Evolutionary conservation across 164 flowering plant species (phyloP).

Genomic region (Stephania cephalantha): DNA sequence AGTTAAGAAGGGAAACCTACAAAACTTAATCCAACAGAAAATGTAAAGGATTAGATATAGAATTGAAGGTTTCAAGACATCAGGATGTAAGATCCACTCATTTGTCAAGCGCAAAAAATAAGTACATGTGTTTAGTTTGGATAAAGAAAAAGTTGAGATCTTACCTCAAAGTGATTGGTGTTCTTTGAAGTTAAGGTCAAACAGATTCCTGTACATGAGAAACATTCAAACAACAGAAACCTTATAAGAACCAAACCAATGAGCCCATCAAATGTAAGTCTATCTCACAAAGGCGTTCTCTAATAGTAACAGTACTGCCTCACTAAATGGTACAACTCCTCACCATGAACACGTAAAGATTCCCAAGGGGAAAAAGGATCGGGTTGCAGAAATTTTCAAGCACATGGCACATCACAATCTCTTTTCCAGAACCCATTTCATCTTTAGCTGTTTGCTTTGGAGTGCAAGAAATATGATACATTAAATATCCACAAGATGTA

Average conservation of each 20-base stretch:
- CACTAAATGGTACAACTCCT: background rate
- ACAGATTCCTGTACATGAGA: background rate
- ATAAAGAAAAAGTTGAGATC: background rate
- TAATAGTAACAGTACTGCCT: background rate
- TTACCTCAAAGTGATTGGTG: background rate
- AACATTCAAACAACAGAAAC: background rate
- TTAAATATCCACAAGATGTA: background rate
- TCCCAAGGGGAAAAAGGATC: background rate
- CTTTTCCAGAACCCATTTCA: background rate
- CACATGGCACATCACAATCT: background rate
- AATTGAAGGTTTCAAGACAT: background rate
- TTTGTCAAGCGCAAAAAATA: background rate
- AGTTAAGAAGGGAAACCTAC: constrained; percentile 11
- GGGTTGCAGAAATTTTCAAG: background rate
- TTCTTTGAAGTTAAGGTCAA: background rate
- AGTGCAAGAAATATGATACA: too few species aligned
- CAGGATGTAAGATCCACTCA: background rate
- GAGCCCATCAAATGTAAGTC: background rate
- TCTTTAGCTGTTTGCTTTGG: background rate
- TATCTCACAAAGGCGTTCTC: background rate
- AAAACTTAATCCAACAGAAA: constrained; percentile 17
- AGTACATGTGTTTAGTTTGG: background rate
- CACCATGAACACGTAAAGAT: background rate
- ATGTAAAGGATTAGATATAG: background rate
- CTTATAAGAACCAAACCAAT: background rate